These are phyloP conservation scores for Hypoxylon sp. DNA, from an alignment of 2,329 filamentous ascomycete species.

Conservation along the genomic window DNA sequence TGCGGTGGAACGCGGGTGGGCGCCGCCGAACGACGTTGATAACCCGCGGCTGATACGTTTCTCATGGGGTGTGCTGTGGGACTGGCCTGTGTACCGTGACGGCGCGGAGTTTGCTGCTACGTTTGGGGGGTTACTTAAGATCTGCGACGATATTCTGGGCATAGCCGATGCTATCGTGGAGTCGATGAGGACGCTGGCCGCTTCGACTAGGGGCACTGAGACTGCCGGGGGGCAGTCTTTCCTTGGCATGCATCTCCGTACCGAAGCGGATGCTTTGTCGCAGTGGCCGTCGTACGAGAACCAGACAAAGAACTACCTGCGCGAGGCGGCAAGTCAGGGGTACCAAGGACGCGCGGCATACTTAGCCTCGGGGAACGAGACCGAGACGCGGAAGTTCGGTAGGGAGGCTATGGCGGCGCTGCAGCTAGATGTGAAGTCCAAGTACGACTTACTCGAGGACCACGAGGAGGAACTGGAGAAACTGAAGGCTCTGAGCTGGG, in stretches of 20 bases:
- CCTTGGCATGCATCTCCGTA: slow-evolving; percentile 62
- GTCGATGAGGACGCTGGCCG: slow-evolving; percentile 41
- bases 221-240: slow-evolving; percentile 44
- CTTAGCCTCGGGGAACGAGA: slow-evolving; percentile 62
- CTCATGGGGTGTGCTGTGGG: slow-evolving; percentile 61
- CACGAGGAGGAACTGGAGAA: slow-evolving; percentile 45
- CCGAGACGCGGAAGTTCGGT: slow-evolving; percentile 57
- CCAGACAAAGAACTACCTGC: slow-evolving; percentile 59
- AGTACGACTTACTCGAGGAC: slow-evolving; percentile 55
- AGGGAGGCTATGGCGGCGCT: slow-evolving; percentile 50
- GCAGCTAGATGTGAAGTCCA: slow-evolving; percentile 56
- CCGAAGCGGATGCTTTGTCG: slow-evolving; percentile 61
- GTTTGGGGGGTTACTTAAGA: slow-evolving; percentile 61
- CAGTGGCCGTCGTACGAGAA: slow-evolving; percentile 61
- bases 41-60: slow-evolving; percentile 57
- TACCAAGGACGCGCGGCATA: slow-evolving; percentile 57
- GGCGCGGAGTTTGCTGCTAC: slow-evolving; percentile 62
- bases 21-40: slow-evolving; percentile 31
- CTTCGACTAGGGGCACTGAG: slow-evolving; percentile 44
- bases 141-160: slow-evolving; percentile 56
- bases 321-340: slow-evolving; percentile 50
- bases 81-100: slow-evolving; percentile 63
- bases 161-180: slow-evolving; percentile 44
- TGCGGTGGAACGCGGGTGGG: slow-evolving; percentile 40
- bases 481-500: slow-evolving; percentile 58